These are phyloP conservation scores for Neltuma alba DNA, from an alignment of 306 rosid species.

Conservation along the genomic window DNA sequence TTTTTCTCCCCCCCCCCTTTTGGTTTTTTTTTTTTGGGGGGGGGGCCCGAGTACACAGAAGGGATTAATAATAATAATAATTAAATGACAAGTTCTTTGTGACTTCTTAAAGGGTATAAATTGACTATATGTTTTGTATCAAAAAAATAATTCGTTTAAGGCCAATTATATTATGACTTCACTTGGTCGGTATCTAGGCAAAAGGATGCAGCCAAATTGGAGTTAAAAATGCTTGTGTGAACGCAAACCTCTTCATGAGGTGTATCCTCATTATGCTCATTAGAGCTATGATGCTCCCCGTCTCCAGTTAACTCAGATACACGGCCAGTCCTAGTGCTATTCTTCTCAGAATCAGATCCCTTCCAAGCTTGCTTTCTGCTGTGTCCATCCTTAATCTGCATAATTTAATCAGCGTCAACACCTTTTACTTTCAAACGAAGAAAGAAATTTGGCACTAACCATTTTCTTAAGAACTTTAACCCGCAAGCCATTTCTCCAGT, in stretches of 20 bases:
- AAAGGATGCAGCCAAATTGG: not conserved
- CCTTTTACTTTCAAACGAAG: conserved; percentile 18
- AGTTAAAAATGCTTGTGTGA: not conserved
- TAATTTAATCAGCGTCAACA: conserved; percentile 37
- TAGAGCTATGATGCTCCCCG: conserved; percentile 63
- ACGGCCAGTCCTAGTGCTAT: conserved; percentile 45
- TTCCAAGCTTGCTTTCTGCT: conserved; percentile 70
- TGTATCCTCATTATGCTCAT: conserved; percentile 66
- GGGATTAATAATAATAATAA: not conserved
- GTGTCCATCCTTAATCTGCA: conserved; percentile 70
- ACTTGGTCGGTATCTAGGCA: conserved; percentile 1
- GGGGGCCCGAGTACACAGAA: not conserved
- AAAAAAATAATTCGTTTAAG: not conserved
- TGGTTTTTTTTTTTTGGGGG: not conserved
- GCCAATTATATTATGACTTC: not conserved
- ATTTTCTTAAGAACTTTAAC: conserved; percentile 78
- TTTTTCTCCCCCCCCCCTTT: no score
- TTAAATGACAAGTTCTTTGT: not conserved
- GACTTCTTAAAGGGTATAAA: conserved; percentile 7
- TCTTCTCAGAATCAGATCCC: conserved; percentile 70
- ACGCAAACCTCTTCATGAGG: conserved; percentile 72
- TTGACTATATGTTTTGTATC: not conserved
- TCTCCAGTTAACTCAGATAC: conserved; percentile 57
- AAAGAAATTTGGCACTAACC: conserved; percentile 48
- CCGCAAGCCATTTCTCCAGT: conserved; percentile 97